Evolutionary conservation across 805 yeast species (phyloP).

Genomic region (Suhomyces prunicola): DNA sequence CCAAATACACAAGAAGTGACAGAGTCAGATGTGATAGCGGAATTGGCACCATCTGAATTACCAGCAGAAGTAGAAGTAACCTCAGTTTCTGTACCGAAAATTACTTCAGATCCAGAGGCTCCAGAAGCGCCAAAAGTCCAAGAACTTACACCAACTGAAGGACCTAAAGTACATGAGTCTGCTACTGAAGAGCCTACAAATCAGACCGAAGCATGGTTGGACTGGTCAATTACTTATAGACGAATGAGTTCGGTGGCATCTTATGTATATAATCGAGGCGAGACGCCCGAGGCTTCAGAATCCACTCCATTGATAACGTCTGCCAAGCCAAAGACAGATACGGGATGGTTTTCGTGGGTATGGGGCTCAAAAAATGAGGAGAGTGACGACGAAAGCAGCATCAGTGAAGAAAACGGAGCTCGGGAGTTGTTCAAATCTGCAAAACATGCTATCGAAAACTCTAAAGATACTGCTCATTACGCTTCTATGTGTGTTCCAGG

Average conservation of each 20-base stretch:
- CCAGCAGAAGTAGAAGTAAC: background rate
- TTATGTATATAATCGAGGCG: conserved; percentile 9
- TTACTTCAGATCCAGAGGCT: background rate
- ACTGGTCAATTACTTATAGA: conserved; percentile 12
- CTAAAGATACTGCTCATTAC: conserved; percentile 31
- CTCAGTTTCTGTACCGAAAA: background rate
- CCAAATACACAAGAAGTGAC: background rate
- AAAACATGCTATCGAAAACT: conserved; percentile 28
- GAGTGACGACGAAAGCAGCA: conserved; percentile 12
- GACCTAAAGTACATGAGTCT: background rate
- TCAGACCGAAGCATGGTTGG: conserved; percentile 5
- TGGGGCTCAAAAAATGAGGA: conserved; percentile 15
- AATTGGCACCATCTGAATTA: background rate
- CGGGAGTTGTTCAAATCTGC: conserved; percentile 30
- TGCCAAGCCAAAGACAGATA: background rate
- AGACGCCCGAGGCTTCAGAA: background rate
- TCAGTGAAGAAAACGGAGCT: conserved; percentile 13
- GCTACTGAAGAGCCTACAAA: background rate
- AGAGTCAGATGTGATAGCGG: background rate
- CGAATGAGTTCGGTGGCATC: conserved; percentile 12
- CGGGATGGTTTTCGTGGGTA: conserved; percentile 25
- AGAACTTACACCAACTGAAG: background rate
- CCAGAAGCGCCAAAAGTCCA: background rate
- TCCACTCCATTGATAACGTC: background rate
- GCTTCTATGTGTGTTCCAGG: conserved; percentile 22